A percentile compares a stretch with the other conserved stretches of the same genome.
Conservation (phyloP, 371 early-diverging fungal species). For the Lichtheimia corymbifera region DNA sequence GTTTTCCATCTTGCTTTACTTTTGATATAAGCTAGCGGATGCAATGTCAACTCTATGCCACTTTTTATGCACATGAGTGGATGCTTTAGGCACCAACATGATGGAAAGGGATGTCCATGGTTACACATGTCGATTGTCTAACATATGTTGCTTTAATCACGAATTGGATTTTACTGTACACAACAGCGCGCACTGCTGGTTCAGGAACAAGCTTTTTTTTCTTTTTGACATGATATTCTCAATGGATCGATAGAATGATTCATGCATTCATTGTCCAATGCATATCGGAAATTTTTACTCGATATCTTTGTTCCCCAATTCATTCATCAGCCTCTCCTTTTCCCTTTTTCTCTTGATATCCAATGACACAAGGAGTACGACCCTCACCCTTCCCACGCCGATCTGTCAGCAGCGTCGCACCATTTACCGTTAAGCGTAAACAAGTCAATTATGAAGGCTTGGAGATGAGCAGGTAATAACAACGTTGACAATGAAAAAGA, state of each 20-base stretch:
- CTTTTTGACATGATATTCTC: not conserved
- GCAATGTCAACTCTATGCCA: no score
- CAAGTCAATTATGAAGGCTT: constrained; percentile 35
- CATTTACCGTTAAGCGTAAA: constrained; percentile 32
- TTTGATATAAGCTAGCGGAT: no score
- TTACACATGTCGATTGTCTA: no score
- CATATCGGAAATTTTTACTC: not conserved
- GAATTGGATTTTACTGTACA: no score
- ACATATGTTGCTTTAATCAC: no score
- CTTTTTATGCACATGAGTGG: no score
- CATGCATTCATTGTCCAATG: not conserved
- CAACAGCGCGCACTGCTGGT: not conserved
- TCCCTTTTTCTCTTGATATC: not conserved
- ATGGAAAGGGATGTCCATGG: no score
- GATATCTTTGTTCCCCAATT: not conserved
- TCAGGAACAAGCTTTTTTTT: not conserved
- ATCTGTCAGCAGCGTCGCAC: constrained; percentile 6
- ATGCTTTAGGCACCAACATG: no score
- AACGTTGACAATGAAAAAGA: not conserved
- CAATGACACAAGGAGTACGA: not conserved
- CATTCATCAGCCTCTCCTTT: not conserved
- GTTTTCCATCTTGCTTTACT: no score
- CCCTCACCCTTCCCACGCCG: constrained; percentile 8
- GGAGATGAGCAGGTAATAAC: constrained; percentile 24
- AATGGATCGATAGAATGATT: not conserved